Evolutionary conservation across 306 rosid species (phyloP).

Genomic region (Ziziphus jujuba): DNA sequence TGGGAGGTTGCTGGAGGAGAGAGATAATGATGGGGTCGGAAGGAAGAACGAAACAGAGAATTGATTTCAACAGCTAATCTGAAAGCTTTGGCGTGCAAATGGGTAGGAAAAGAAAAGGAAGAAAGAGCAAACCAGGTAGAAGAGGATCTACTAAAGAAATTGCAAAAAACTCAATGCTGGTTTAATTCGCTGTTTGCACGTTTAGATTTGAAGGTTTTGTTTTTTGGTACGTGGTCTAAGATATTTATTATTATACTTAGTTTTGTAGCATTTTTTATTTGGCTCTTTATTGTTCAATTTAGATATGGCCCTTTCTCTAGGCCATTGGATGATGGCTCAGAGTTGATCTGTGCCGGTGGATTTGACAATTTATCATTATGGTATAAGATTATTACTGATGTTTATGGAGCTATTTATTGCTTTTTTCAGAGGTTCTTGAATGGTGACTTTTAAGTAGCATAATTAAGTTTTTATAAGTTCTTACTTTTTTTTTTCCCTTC

Average conservation of each 20-base stretch:
- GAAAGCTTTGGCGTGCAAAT: slow-evolving; percentile 13
- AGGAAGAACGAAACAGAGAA: slow-evolving; percentile 64
- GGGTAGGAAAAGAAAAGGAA: background rate
- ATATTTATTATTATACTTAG: slow-evolving; percentile 9
- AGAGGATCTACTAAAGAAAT: slow-evolving; percentile 3
- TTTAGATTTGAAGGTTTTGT: slow-evolving; percentile 19
- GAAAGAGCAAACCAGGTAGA: slow-evolving; percentile 1
- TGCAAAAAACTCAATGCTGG: slow-evolving; percentile 2
- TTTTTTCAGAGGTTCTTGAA: background rate
- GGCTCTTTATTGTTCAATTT: slow-evolving; percentile 10
- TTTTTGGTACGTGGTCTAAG: slow-evolving; percentile 15
- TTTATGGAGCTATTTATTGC: slow-evolving; percentile 12
- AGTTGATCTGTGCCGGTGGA: slow-evolving; percentile 8
- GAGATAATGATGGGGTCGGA: slow-evolving; percentile 53
- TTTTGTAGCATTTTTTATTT: background rate
- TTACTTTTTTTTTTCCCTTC: too few species aligned
- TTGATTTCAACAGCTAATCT: slow-evolving; percentile 36
- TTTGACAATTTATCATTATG: slow-evolving; percentile 16
- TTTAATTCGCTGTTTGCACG: background rate
- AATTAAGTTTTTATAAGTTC: background rate
- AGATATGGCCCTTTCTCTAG: background rate
- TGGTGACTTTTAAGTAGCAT: background rate
- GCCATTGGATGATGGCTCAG: background rate
- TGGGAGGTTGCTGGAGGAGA: slow-evolving; percentile 84
- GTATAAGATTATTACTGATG: slow-evolving; percentile 8